Evolutionary conservation across 768 basidiomycete species (phyloP), one percentile per base, ranked within the genome.

Genomic region (Amanita thiersii): DNA sequence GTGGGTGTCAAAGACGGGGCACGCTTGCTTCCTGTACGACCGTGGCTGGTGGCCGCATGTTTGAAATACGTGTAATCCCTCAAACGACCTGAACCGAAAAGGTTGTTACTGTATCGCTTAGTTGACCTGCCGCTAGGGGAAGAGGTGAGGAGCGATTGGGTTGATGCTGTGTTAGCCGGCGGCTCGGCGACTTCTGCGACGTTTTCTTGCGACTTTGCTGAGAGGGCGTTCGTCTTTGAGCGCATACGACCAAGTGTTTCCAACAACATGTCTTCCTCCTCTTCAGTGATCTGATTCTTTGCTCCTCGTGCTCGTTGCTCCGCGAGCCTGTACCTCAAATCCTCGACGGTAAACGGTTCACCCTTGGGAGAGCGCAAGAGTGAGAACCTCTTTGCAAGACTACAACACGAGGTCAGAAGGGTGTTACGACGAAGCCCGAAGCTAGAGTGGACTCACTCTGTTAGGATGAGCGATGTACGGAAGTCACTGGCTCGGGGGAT

Each of bases 221-320:
- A 47, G 21, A 56, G 47, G 7, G 47, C 46, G 36, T 59, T 47
- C 28, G 56, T 53, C 42, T 59, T 61, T 38, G 63, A 57, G 35
- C 70, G 65, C 38, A 72, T 55, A 25, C 62, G 60, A 39, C 75
- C 76, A 43, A 91, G 65, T 10, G 79, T 80, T 63, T 84, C 79
- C 46, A 91, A 61, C 46, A 91, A 69, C 79, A 90, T 86, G 43
- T 82, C 81, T 63, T 88, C 84, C 56, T 90, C 88, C 53, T 80
- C 83, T 61, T 87, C 84, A 39, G 82, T 72, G 37, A 91, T 75
- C 42, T 78, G 78, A 51, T 81, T 72, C 45, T 70, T 66, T 11
- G 69, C 73, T 5, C 87, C 86, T 49, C 75, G 69, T 34, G 77
- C 77, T 47, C 88, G 68, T 58, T 89, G 88, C 48, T 85, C 74